Evolutionary conservation across 208 protist genomes (phyloP).

Genomic region (Leishmania turanica): DNA sequence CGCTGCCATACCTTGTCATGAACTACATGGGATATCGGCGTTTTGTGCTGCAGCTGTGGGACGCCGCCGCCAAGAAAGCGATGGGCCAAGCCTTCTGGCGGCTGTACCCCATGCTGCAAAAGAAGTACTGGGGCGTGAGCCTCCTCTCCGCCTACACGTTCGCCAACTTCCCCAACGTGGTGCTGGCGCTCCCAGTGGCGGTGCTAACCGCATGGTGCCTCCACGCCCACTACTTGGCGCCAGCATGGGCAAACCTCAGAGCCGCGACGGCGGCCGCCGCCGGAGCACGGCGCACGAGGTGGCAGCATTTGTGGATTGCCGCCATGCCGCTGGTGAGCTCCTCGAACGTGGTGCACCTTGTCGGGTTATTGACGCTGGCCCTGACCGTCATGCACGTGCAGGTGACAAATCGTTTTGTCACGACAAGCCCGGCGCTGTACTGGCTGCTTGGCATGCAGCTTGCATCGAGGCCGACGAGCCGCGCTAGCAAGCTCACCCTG

Average conservation of each 20-base stretch:
- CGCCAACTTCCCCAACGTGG: conserved; percentile 67
- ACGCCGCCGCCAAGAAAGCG: conserved; percentile 2
- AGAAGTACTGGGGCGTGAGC: conserved; percentile 80
- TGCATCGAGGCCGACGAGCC: conserved; percentile 33
- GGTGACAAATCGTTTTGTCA: conserved; percentile 78
- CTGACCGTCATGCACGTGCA: conserved; percentile 77
- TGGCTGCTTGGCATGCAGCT: conserved; percentile 59
- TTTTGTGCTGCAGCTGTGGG: conserved; percentile 47
- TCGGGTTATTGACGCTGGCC: conserved; percentile 45
- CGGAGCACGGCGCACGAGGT: neutral
- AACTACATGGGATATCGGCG: conserved; percentile 60
- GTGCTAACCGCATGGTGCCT: conserved; percentile 31
- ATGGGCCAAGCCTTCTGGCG: conserved; percentile 53
- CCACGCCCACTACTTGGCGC: conserved; percentile 31
- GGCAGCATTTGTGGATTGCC: neutral
- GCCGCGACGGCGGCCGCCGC: neutral
- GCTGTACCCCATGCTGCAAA: conserved; percentile 73
- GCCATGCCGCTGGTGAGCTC: conserved; percentile 38
- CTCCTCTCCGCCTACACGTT: conserved; percentile 61
- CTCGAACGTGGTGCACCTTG: conserved; percentile 53
- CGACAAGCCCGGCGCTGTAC: conserved; percentile 69
- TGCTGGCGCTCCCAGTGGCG: conserved; percentile 58
- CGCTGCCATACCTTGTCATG: conserved; percentile 51
- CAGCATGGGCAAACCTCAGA: conserved; percentile 8
- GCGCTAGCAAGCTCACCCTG: conserved; percentile 42